These are phyloP conservation scores for Barbarea vulgaris DNA, from an alignment of 345 rosid species.

Conservation along the genomic window DNA sequence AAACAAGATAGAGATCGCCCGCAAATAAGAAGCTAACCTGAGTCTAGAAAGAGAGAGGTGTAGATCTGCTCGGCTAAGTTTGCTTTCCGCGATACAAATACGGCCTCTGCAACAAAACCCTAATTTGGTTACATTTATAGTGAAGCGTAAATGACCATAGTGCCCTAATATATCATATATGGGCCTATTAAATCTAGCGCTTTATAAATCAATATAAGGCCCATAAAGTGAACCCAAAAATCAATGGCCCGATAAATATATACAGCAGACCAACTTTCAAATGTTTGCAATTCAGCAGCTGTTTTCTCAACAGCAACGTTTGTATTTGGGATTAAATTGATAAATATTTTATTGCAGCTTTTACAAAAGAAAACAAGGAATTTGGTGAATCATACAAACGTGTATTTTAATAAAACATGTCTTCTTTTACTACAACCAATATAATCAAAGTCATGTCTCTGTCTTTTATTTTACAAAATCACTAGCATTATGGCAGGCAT, in stretches of 20 bases:
- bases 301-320: too few relatives aligned
- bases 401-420: too few relatives aligned
- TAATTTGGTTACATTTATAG: background rate
- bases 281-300: too few relatives aligned
- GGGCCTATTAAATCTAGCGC: background rate
- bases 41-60: background rate
- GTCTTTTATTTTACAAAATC: too few relatives aligned
- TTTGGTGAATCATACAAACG: too few relatives aligned
- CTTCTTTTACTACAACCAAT: too few relatives aligned
- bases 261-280: too few relatives aligned
- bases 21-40: conserved; percentile 6
- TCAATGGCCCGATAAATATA: background rate
- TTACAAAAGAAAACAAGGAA: too few relatives aligned
- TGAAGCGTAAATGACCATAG: background rate
- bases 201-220: background rate
- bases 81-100: conserved; percentile 21
- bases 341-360: too few relatives aligned
- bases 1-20: background rate
- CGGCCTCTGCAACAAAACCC: conserved; percentile 19
- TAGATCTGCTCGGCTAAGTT: conserved; percentile 28
- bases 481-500: too few relatives aligned
- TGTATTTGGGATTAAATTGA: too few relatives aligned
- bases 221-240: background rate
- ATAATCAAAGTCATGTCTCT: too few relatives aligned
- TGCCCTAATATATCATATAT: background rate